phyloP scores from a whole-genome alignment of 495 filamentous ascomycete genomes.

The Hypoxylon perforatum region DNA sequence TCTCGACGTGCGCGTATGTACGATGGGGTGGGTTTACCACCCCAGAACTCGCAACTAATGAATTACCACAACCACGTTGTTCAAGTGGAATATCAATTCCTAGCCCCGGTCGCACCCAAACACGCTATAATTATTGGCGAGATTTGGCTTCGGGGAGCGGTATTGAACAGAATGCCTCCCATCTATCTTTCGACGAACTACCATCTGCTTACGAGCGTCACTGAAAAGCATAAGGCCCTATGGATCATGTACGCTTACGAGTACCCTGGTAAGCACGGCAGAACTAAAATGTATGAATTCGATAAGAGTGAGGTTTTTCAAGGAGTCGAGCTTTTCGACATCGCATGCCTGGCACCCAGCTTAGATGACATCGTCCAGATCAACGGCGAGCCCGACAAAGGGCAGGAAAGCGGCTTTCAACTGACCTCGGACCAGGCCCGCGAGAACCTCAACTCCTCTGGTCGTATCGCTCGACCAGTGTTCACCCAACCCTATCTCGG shows the following conservation, averaged over 20 bases:
- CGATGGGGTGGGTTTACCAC: no score
- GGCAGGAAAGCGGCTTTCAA: not conserved
- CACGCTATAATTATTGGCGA: constrained; percentile 8
- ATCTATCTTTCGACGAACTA: not conserved
- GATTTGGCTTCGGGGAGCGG: not conserved
- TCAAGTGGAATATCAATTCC: not conserved
- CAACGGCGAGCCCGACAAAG: not conserved
- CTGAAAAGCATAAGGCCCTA: constrained; percentile 9
- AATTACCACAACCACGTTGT: not conserved
- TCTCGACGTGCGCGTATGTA: no score
- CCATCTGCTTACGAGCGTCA: constrained; percentile 13
- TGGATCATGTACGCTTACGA: constrained; percentile 16
- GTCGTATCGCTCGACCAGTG: not conserved
- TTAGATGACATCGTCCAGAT: constrained; percentile 2
- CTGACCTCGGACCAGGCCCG: not conserved
- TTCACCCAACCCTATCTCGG: not conserved
- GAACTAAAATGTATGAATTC: not conserved
- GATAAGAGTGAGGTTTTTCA: not conserved
- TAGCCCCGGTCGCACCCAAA: not conserved
- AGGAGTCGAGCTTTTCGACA: not conserved
- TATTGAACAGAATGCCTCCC: not conserved
- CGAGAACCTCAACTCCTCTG: not conserved
- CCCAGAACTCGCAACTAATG: no score
- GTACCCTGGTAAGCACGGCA: not conserved
- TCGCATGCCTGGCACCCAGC: constrained; percentile 6